phyloP scores from a whole-genome alignment of 2,329 filamentous ascomycete species.

The Orbilia blumenaviensis region DNA sequence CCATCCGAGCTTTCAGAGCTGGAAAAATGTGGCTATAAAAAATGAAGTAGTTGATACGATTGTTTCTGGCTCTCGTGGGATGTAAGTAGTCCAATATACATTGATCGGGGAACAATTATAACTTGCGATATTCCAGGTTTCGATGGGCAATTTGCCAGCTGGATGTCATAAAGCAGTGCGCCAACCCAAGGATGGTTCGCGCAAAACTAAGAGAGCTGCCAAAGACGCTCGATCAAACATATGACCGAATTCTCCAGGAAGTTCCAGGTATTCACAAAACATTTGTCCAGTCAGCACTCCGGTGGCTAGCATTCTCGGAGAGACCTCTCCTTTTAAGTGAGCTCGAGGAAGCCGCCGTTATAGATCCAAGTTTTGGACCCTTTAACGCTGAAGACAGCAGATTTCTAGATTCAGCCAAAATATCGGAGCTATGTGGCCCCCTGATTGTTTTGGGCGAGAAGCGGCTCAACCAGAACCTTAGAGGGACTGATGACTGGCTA shows the following conservation, averaged over 20 bases:
- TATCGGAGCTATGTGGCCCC: constrained; percentile 35
- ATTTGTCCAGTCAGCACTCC: constrained; percentile 36
- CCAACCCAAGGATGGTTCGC: constrained; percentile 21
- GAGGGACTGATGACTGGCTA: constrained; percentile 12
- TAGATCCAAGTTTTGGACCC: constrained; percentile 15
- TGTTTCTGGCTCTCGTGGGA: constrained; percentile 29
- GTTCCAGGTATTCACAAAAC: constrained; percentile 19
- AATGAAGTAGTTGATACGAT: constrained; percentile 31
- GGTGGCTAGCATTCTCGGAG: constrained; percentile 37
- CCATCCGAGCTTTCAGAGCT: constrained; percentile 14
- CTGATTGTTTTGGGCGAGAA: constrained; percentile 1
- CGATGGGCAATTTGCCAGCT: constrained; percentile 44
- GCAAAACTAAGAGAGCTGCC: constrained; percentile 23
- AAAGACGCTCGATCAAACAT: constrained; percentile 35
- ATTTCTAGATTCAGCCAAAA: constrained; percentile 32
- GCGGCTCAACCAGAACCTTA: background rate
- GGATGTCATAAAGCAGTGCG: constrained; percentile 29
- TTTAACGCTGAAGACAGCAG: constrained; percentile 35
- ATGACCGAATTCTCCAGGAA: constrained; percentile 29
- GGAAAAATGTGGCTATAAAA: constrained; percentile 16
- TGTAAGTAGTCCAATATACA: constrained; percentile 30
- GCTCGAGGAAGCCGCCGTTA: constrained; percentile 43
- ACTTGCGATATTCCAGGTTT: constrained; percentile 7
- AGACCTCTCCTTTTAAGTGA: constrained; percentile 26
- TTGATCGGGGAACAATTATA: background rate